These are phyloP conservation scores for Suillus bovinus DNA, from an alignment of 768 basidiomycete species.

Conservation along the genomic window DNA sequence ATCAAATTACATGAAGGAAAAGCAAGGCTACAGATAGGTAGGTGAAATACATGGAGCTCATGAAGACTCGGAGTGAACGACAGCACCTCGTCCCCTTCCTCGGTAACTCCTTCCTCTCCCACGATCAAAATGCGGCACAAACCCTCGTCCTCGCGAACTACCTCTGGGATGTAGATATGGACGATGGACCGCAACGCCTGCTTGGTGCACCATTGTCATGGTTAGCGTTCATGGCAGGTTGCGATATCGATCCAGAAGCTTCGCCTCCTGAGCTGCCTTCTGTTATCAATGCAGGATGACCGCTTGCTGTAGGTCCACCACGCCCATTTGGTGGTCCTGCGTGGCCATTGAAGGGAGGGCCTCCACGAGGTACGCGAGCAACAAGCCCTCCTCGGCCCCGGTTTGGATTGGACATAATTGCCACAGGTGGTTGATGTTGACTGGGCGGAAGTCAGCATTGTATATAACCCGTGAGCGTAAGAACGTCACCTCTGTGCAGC, in stretches of 20 bases:
- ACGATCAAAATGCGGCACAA: slow-evolving; percentile 28
- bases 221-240: not conserved
- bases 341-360: slow-evolving; percentile 9
- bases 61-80: slow-evolving; percentile 11
- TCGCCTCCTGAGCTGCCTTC: not conserved
- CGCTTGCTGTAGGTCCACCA: slow-evolving; percentile 11
- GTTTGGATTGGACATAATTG: slow-evolving; percentile 81
- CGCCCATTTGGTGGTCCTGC: slow-evolving; percentile 17
- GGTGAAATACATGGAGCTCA: slow-evolving; percentile 10
- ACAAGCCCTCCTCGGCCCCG: slow-evolving; percentile 35
- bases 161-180: slow-evolving; percentile 22
- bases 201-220: slow-evolving; percentile 12
- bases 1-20: not conserved
- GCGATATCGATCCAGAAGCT: not conserved
- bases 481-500: slow-evolving; percentile 38
- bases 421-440: slow-evolving; percentile 41
- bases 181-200: slow-evolving; percentile 3
- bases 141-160: slow-evolving; percentile 35
- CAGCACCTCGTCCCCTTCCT: slow-evolving; percentile 30
- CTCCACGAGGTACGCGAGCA: slow-evolving; percentile 13
- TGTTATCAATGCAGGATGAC: slow-evolving; percentile 10
- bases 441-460: slow-evolving; percentile 1
- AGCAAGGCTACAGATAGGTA: slow-evolving; percentile 2
- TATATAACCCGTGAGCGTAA: not conserved
- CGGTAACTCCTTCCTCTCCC: slow-evolving; percentile 32